phyloP scores from a whole-genome alignment of 2,329 filamentous ascomycete genomes.

The Penicillium sp. region DNA sequence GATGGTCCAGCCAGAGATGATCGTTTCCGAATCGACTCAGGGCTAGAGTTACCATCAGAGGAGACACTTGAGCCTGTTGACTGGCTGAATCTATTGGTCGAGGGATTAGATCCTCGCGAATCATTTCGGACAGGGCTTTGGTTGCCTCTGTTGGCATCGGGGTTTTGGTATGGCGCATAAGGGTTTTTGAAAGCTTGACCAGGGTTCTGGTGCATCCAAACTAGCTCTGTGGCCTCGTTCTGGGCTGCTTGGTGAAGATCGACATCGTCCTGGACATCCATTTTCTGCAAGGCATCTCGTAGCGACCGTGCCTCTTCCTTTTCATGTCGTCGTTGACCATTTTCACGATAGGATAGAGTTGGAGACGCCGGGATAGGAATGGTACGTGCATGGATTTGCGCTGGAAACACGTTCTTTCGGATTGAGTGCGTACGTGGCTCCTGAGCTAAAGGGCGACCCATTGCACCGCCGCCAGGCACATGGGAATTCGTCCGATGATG shows the following conservation, averaged over 20 bases:
- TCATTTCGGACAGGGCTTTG: conserved; percentile 36
- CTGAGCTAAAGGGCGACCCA: conserved; percentile 42
- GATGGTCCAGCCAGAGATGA: conserved; percentile 27
- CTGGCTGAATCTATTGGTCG: conserved; percentile 17
- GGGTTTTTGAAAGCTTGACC: conserved; percentile 51
- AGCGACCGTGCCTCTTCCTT: conserved; percentile 59
- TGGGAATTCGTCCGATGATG: conserved; percentile 39
- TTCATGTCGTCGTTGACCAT: conserved; percentile 56
- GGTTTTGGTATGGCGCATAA: conserved; percentile 48
- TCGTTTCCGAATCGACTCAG: conserved; percentile 18
- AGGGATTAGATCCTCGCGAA: background rate
- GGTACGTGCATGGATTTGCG: conserved; percentile 33
- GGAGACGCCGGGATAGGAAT: conserved; percentile 33
- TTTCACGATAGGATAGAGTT: conserved; percentile 54
- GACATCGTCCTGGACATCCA: conserved; percentile 57
- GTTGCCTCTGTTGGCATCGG: conserved; percentile 44
- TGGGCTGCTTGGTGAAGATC: conserved; percentile 58
- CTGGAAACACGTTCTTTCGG: conserved; percentile 40
- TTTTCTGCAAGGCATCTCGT: conserved; percentile 57
- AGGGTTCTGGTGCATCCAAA: conserved; percentile 63
- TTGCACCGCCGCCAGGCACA: conserved; percentile 28
- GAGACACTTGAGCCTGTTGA: conserved; percentile 20
- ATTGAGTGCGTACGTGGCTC: conserved; percentile 35
- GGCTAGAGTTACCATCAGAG: conserved; percentile 22
- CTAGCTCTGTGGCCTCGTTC: conserved; percentile 63